Evolutionary conservation across 805 yeast species (phyloP).

Genomic region (Metschnikowia similis): DNA sequence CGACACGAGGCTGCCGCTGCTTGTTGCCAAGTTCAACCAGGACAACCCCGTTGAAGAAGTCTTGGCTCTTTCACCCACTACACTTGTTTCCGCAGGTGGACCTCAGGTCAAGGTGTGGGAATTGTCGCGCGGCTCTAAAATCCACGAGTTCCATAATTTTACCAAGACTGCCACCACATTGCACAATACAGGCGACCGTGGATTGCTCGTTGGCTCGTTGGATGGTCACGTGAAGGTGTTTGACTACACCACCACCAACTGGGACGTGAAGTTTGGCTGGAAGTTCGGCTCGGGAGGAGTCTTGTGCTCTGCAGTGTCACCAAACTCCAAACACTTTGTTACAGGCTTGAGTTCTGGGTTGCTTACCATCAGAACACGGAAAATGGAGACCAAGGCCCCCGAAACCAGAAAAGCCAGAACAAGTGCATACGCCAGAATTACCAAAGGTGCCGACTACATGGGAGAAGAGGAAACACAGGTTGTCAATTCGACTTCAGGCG

Average conservation of each 20-base stretch:
- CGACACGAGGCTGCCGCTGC: constrained; percentile 64
- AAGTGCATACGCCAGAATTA: constrained; percentile 70
- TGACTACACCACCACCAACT: constrained; percentile 64
- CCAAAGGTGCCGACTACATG: constrained; percentile 84
- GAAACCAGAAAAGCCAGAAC: constrained; percentile 49
- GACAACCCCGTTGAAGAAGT: constrained; percentile 80
- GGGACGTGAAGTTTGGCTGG: constrained; percentile 96
- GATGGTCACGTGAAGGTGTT: constrained; percentile 98
- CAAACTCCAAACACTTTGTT: constrained; percentile 77
- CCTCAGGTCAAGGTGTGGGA: constrained; percentile 90
- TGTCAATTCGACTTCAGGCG: constrained; percentile 52
- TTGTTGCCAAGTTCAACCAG: constrained; percentile 67
- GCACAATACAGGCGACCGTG: constrained; percentile 66
- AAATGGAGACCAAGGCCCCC: constrained; percentile 54
- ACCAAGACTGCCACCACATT: constrained; percentile 90
- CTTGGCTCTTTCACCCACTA: constrained; percentile 68
- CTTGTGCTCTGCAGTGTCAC: constrained; percentile 83
- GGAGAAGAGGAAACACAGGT: constrained; percentile 84
- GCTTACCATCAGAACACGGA: constrained; percentile 82
- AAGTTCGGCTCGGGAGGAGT: constrained; percentile 89
- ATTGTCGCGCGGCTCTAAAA: constrained; percentile 66
- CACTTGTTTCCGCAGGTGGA: constrained; percentile 76
- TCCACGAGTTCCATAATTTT: constrained; percentile 76
- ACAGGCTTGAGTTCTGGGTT: constrained; percentile 90
- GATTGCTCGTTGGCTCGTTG: constrained; percentile 88